phyloP scores from a whole-genome alignment of 2,329 filamentous ascomycete species.

The Talaromyces sp. region DNA sequence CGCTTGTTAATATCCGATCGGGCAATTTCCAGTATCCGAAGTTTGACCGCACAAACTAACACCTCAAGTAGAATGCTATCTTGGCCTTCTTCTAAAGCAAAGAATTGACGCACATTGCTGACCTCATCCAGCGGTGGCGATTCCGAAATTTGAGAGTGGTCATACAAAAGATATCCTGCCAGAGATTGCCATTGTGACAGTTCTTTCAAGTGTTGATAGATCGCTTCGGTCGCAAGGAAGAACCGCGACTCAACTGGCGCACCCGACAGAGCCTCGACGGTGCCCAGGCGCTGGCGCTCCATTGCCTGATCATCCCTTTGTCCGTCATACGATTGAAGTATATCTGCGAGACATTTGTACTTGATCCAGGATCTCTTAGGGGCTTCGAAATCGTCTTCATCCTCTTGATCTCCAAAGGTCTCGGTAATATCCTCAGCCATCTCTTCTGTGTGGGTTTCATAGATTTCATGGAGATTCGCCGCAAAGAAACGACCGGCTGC shows the following conservation, averaged over 20 bases:
- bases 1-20: slow-evolving; percentile 61
- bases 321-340: slow-evolving; percentile 75
- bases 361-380: slow-evolving; percentile 84
- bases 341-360: slow-evolving; percentile 85
- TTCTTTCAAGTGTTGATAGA: slow-evolving; percentile 79
- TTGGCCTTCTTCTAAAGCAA: slow-evolving; percentile 72
- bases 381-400: slow-evolving; percentile 69
- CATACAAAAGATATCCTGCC: slow-evolving; percentile 86
- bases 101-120: slow-evolving; percentile 65
- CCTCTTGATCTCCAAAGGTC: slow-evolving; percentile 69
- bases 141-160: slow-evolving; percentile 70
- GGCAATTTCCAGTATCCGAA: slow-evolving; percentile 64
- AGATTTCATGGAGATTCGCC: slow-evolving; percentile 78
- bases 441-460: slow-evolving; percentile 76
- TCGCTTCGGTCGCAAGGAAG: slow-evolving; percentile 77
- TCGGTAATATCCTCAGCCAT: slow-evolving; percentile 80
- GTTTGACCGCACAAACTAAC: slow-evolving; percentile 76
- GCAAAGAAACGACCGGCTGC: slow-evolving; percentile 89
- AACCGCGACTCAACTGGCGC: slow-evolving; percentile 74
- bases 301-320: slow-evolving; percentile 48
- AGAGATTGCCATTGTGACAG: slow-evolving; percentile 84
- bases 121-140: slow-evolving; percentile 58
- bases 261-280: slow-evolving; percentile 53
- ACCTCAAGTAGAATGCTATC: slow-evolving; percentile 85
- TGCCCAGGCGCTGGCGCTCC: slow-evolving; percentile 26